A percentile compares a stretch with the other conserved stretches of the same genome.
Conservation (phyloP, 371 early-diverging fungal species). For the Mortierella sp. region DNA sequence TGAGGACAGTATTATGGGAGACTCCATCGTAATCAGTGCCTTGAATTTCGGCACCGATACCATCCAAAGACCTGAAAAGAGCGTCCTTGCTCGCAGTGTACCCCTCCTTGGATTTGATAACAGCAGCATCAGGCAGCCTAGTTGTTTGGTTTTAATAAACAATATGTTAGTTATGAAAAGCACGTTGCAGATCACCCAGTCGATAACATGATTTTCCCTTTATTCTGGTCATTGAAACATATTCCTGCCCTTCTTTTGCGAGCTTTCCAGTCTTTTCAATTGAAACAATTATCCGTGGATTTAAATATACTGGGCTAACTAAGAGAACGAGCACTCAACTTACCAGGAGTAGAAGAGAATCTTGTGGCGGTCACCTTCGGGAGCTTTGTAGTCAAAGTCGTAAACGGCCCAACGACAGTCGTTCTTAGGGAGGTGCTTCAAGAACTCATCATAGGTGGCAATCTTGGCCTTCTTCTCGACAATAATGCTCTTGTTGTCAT, state of each 20-base stretch:
- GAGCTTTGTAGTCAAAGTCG: conserved; percentile 71
- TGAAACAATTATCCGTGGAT: neutral
- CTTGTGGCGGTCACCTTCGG: conserved; percentile 75
- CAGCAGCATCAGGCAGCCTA: conserved; percentile 84
- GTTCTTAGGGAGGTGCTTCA: conserved; percentile 64
- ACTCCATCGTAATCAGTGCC: conserved; percentile 84
- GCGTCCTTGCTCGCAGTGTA: conserved; percentile 92
- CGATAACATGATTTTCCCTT: neutral
- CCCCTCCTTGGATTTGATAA: conserved; percentile 92
- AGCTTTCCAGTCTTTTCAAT: too few relatives aligned
- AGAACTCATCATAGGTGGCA: conserved; percentile 68
- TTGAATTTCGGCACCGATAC: conserved; percentile 87
- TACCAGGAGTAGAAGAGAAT: conserved; percentile 77
- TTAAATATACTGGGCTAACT: neutral
- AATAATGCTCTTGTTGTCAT: conserved; percentile 63
- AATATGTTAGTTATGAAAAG: too few relatives aligned
- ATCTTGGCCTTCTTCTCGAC: conserved; percentile 64
- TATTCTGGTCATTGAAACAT: too few relatives aligned
- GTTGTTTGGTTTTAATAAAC: neutral
- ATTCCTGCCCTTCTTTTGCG: neutral
- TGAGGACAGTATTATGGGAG: conserved; percentile 78
- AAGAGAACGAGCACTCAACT: conserved; percentile 5
- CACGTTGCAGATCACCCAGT: too few relatives aligned
- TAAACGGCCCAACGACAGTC: conserved; percentile 81
- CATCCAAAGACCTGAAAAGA: conserved; percentile 81